Evolutionary conservation across 768 basidiomycete genomes (phyloP).

Genomic region (Serendipita sp.): DNA sequence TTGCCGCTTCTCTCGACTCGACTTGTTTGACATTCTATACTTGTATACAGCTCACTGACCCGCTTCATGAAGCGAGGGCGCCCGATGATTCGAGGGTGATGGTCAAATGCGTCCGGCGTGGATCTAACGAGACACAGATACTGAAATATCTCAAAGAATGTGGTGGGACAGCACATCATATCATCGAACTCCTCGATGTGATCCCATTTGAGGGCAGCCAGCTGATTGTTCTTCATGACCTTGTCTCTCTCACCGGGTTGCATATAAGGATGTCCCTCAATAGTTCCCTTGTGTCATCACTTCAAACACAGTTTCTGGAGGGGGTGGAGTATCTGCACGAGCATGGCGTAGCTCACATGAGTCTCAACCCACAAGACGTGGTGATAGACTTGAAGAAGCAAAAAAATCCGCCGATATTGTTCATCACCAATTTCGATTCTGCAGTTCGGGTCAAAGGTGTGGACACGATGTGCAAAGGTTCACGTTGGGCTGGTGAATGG

Average conservation of each 20-base stretch:
- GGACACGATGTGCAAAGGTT: too few species aligned
- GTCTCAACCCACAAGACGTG: conserved; percentile 12
- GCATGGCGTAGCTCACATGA: conserved; percentile 13
- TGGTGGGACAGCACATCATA: not conserved
- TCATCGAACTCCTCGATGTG: too few species aligned
- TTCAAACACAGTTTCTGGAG: conserved; percentile 8
- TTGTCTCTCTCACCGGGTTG: too few species aligned
- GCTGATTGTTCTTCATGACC: not conserved
- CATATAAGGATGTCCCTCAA: too few species aligned
- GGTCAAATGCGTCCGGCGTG: not conserved
- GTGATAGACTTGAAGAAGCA: conserved; percentile 4
- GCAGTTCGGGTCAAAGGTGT: too few species aligned
- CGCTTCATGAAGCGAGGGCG: not conserved
- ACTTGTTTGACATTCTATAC: too few species aligned
- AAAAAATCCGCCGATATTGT: not conserved
- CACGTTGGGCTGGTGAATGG: too few species aligned
- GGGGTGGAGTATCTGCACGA: conserved; percentile 13
- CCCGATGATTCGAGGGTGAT: not conserved
- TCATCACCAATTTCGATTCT: too few species aligned
- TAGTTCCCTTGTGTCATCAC: too few species aligned
- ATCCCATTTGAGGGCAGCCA: too few species aligned
- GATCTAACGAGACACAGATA: not conserved
- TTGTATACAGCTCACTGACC: not conserved
- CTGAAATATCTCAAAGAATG: not conserved
- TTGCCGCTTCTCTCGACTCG: too few species aligned